These are phyloP conservation scores for Hyaloscypha bicolor DNA, from an alignment of 495 filamentous ascomycete genomes.

Conservation along the genomic window DNA sequence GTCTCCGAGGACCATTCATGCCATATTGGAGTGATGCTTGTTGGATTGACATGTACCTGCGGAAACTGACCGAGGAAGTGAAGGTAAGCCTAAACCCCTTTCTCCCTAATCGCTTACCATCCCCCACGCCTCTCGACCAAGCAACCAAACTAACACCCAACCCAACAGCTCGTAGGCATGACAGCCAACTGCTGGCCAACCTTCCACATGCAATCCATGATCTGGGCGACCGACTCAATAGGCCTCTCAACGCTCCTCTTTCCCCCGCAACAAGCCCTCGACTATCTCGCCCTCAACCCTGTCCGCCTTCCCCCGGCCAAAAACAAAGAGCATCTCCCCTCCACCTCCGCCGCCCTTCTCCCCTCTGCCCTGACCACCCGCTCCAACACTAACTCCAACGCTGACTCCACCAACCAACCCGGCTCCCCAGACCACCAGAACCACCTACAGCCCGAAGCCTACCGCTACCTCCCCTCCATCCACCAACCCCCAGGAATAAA, in stretches of 20 bases:
- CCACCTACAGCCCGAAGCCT: not conserved
- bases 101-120: not conserved
- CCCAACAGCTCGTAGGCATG: slow-evolving; percentile 38
- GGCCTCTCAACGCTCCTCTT: slow-evolving; percentile 39
- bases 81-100: slow-evolving; percentile 23
- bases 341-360: not conserved
- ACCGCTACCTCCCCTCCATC: not conserved
- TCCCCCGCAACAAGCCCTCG: slow-evolving; percentile 10
- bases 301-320: not conserved
- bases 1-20: slow-evolving; percentile 38
- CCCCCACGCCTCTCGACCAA: not conserved
- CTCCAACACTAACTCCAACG: not conserved
- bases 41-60: slow-evolving; percentile 38
- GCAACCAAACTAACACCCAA: not conserved
- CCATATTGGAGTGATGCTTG: slow-evolving; percentile 36
- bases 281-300: slow-evolving; percentile 2
- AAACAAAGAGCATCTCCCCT: not conserved
- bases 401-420: not conserved
- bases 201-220: slow-evolving; percentile 40
- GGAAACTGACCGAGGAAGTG: slow-evolving; percentile 33
- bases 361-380: not conserved
- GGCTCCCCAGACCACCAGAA: not conserved
- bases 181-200: slow-evolving; percentile 36
- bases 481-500: slow-evolving; percentile 27
- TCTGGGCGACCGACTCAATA: slow-evolving; percentile 40